Conservation (phyloP, 257 asterid species). For the Fraxinus americana region DNA sequence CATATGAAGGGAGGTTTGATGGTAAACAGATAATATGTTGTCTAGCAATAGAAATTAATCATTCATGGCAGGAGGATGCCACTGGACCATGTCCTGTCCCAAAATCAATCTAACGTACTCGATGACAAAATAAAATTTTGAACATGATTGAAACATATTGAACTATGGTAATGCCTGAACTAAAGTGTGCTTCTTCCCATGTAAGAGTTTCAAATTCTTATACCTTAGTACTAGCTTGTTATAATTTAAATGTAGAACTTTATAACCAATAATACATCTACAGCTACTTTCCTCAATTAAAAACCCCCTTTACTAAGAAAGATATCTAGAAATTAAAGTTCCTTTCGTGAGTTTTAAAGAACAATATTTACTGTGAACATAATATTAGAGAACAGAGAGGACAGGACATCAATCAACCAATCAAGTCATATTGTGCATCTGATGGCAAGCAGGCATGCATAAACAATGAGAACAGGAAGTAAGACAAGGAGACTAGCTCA, state of each 20-base stretch:
- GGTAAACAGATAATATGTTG: background rate
- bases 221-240: slow-evolving; percentile 7
- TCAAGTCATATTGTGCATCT: slow-evolving; percentile 1
- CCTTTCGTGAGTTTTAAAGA: background rate
- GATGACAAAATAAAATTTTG: slow-evolving; percentile 11
- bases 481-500: slow-evolving; percentile 23
- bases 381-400: slow-evolving; percentile 5
- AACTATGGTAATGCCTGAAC: slow-evolving; percentile 15
- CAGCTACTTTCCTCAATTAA: background rate
- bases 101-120: background rate
- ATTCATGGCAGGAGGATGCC: background rate
- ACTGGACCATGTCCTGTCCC: slow-evolving; percentile 2
- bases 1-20: slow-evolving; percentile 3
- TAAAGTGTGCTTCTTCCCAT: slow-evolving; percentile 11
- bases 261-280: slow-evolving; percentile 4
- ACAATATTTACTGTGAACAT: background rate
- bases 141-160: slow-evolving; percentile 18
- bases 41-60: background rate
- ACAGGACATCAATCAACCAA: background rate
- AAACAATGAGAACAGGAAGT: slow-evolving; percentile 17
- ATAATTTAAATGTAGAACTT: slow-evolving; percentile 4
- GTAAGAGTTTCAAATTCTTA: slow-evolving; percentile 24
- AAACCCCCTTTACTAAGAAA: slow-evolving; percentile 5
- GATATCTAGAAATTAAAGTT: background rate
- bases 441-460: slow-evolving; percentile 16